These are phyloP conservation scores for Herpetomonas tarakana DNA, from an alignment of 208 protist species.

Conservation along the genomic window DNA sequence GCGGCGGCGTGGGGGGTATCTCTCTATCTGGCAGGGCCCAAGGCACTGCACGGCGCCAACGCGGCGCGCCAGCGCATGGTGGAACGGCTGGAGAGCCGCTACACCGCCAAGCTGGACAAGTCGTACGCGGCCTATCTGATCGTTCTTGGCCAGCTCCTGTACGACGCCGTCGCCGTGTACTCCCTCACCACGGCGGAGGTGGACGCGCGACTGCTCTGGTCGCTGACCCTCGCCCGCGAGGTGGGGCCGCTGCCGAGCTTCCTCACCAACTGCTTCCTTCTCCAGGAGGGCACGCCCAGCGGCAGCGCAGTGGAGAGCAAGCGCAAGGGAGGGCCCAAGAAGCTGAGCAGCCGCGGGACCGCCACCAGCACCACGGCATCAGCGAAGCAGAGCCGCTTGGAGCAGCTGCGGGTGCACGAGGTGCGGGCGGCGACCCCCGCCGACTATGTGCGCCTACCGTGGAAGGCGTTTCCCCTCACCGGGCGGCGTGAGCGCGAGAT, in stretches of 20 bases:
- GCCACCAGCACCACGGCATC: neutral
- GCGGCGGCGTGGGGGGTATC: constrained; percentile 63
- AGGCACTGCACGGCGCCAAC: constrained; percentile 20
- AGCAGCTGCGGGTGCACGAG: constrained; percentile 32
- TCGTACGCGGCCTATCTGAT: constrained; percentile 43
- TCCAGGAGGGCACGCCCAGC: constrained; percentile 19
- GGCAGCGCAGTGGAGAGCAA: constrained; percentile 8
- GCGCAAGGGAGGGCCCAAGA: constrained; percentile 10
- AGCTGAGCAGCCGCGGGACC: constrained; percentile 16
- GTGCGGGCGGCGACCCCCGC: constrained; percentile 31
- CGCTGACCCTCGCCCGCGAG: constrained; percentile 51
- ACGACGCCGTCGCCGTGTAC: constrained; percentile 74
- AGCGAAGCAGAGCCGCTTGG: constrained; percentile 12
- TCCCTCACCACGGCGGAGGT: constrained; percentile 63
- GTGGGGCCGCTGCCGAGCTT: constrained; percentile 50
- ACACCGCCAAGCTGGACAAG: constrained; percentile 45
- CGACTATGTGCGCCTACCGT: constrained; percentile 39
- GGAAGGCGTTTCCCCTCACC: constrained; percentile 48
- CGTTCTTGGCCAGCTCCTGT: constrained; percentile 70
- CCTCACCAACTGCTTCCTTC: constrained; percentile 58
- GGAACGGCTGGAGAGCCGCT: constrained; percentile 58
- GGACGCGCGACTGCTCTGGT: constrained; percentile 59
- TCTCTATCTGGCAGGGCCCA: constrained; percentile 33
- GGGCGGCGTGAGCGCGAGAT: constrained; percentile 42
- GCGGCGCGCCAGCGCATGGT: constrained; percentile 34